phyloP scores from a whole-genome alignment of 306 rosid species.

The Acacia confusa region DNA sequence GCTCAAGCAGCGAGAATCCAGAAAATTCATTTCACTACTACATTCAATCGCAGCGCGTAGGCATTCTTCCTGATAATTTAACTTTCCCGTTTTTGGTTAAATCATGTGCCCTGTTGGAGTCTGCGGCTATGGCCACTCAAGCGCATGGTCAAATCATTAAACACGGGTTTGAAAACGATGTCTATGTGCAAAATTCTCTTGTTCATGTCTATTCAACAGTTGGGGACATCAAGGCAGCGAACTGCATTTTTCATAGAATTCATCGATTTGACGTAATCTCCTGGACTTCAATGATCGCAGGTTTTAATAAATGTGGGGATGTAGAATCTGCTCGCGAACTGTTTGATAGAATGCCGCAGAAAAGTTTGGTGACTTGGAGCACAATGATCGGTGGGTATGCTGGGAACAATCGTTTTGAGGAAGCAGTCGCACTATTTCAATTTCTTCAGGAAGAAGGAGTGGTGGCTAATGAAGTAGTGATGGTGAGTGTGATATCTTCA shows the following conservation, averaged over 20 bases:
- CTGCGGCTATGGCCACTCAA: slow-evolving; percentile 35
- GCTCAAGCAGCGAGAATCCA: slow-evolving; percentile 35
- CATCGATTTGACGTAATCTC: slow-evolving; percentile 34
- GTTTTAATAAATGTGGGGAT: slow-evolving; percentile 38
- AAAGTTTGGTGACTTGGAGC: slow-evolving; percentile 51
- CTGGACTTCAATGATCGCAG: slow-evolving; percentile 46
- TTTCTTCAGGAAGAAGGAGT: slow-evolving; percentile 39
- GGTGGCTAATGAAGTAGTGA: slow-evolving; percentile 47
- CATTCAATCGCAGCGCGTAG: slow-evolving; percentile 35
- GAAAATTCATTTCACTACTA: slow-evolving; percentile 39
- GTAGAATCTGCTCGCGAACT: slow-evolving; percentile 39
- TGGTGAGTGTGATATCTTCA: slow-evolving; percentile 49
- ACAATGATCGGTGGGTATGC: slow-evolving; percentile 46
- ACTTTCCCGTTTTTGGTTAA: slow-evolving; percentile 46
- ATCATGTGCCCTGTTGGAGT: slow-evolving; percentile 35
- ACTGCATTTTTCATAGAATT: slow-evolving; percentile 30
- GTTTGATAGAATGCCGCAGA: slow-evolving; percentile 44
- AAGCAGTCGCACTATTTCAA: slow-evolving; percentile 35
- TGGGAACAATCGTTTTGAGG: slow-evolving; percentile 32
- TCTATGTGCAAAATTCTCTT: slow-evolving; percentile 38
- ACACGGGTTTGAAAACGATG: slow-evolving; percentile 40
- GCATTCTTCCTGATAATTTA: slow-evolving; percentile 41
- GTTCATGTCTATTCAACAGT: slow-evolving; percentile 41
- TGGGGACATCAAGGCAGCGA: slow-evolving; percentile 37
- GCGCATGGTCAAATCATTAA: slow-evolving; percentile 39